Evolutionary conservation across 1,284 basidiomycete genomes (phyloP).

Genomic region (Irpex sp.): DNA sequence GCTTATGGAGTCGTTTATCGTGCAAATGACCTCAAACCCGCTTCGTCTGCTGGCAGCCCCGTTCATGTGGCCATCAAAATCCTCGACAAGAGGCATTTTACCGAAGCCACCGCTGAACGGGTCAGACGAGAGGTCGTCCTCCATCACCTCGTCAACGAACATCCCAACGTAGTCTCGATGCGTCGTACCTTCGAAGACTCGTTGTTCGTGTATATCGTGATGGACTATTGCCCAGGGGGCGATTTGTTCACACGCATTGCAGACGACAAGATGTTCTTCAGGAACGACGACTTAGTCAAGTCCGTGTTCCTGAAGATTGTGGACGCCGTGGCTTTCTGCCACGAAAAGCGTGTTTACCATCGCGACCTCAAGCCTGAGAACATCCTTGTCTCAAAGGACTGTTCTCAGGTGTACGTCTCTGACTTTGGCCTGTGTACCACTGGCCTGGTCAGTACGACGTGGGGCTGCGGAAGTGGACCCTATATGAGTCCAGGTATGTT

Average conservation of each 20-base stretch:
- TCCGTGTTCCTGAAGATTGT: conserved; percentile 57
- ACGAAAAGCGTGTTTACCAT: conserved; percentile 58
- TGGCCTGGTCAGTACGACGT: conserved; percentile 42
- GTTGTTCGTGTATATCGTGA: conserved; percentile 55
- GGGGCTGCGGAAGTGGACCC: conserved; percentile 47
- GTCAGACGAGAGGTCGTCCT: conserved; percentile 25
- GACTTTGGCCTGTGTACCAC: conserved; percentile 73
- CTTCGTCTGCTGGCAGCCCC: conserved; percentile 12
- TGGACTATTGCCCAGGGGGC: conserved; percentile 62
- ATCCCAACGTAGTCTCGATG: conserved; percentile 57
- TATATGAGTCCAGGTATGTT: conserved; percentile 59
- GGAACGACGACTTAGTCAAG: conserved; percentile 47
- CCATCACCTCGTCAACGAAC: conserved; percentile 56
- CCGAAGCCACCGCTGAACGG: conserved; percentile 6
- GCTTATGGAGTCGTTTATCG: conserved; percentile 32
- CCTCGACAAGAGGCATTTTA: conserved; percentile 19
- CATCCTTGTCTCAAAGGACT: conserved; percentile 51
- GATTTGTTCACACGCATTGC: conserved; percentile 66
- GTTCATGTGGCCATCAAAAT: conserved; percentile 25
- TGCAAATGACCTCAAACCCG: conserved; percentile 22
- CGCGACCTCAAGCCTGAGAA: conserved; percentile 81
- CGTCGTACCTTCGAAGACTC: conserved; percentile 56
- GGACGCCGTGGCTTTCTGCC: conserved; percentile 61
- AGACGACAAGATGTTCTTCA: conserved; percentile 42
- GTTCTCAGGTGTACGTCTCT: conserved; percentile 49